These are phyloP conservation scores for Buxus sempervirens DNA, from an alignment of 164 flowering plant species.

Conservation along the genomic window DNA sequence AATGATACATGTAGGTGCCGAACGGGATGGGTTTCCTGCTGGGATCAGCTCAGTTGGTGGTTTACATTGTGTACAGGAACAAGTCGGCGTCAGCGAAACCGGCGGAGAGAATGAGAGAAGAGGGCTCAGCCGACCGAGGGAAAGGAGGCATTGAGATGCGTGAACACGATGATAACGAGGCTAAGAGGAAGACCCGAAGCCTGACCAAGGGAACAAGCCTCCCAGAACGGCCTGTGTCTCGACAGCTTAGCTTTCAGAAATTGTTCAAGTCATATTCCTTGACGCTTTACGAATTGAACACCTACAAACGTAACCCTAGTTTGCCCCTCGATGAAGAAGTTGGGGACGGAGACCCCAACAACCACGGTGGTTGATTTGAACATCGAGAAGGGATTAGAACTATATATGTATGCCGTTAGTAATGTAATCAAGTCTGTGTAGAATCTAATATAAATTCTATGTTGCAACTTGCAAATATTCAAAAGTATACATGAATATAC, in stretches of 20 bases:
- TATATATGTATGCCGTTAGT: no score
- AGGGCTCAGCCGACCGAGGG: constrained; percentile 29
- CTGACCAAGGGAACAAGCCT: constrained; percentile 40
- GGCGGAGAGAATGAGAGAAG: constrained; percentile 23
- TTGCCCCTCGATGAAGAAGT: constrained; percentile 1
- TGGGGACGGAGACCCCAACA: not conserved
- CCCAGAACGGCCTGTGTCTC: constrained; percentile 21
- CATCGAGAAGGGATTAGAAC: no score
- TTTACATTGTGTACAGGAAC: constrained; percentile 25
- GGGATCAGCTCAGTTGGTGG: constrained; percentile 40
- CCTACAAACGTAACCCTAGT: not conserved
- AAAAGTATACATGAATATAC: no score
- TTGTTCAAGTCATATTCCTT: constrained; percentile 31
- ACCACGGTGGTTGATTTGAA: not conserved
- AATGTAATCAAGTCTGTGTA: no score
- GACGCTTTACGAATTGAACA: constrained; percentile 22
- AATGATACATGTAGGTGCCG: constrained; percentile 42
- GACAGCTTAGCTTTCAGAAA: constrained; percentile 27
- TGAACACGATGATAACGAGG: not conserved
- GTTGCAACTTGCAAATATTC: no score
- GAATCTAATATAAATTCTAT: no score
- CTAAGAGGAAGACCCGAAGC: constrained; percentile 12
- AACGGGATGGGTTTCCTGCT: constrained; percentile 59
- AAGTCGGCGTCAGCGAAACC: constrained; percentile 16
- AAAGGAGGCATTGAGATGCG: constrained; percentile 21